These are phyloP conservation scores for Jaltomata sinuosa DNA, from an alignment of 257 asterid species.

Conservation along the genomic window DNA sequence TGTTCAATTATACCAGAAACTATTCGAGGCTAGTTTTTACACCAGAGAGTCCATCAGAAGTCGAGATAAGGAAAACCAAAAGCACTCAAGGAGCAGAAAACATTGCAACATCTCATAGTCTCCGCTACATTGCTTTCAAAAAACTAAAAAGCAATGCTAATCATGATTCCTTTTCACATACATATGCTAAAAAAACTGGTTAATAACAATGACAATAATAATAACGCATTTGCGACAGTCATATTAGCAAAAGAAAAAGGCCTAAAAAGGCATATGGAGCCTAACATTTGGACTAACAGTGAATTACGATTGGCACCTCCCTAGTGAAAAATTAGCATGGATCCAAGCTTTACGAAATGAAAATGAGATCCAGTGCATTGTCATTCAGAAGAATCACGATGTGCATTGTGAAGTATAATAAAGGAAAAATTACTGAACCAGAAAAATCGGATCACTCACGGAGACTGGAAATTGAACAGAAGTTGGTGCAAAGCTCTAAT, in stretches of 20 bases:
- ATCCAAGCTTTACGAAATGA: neutral
- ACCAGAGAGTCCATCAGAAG: neutral
- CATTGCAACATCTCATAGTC: neutral
- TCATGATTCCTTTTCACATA: neutral
- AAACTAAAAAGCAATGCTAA: neutral
- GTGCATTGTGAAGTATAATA: neutral
- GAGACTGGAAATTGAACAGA: neutral
- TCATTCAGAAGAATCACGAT: neutral
- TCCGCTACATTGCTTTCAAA: neutral
- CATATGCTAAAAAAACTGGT: neutral
- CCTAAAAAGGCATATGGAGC: neutral
- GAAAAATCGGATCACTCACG: neutral
- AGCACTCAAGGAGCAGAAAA: neutral
- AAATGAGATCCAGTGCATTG: neutral
- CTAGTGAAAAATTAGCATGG: neutral
- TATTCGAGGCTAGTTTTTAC: neutral
- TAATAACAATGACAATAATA: neutral
- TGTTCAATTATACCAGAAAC: neutral
- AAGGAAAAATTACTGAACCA: neutral
- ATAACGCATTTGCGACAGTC: neutral
- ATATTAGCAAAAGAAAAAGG: neutral
- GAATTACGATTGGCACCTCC: neutral
- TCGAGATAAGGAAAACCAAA: neutral
- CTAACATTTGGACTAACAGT: neutral
- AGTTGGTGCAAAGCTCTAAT: neutral